Percentiles rank a stretch among this genome's conserved stretches.
phyloP scores from a whole-genome alignment of 345 rosid genomes.

The Gossypium raimondii region DNA sequence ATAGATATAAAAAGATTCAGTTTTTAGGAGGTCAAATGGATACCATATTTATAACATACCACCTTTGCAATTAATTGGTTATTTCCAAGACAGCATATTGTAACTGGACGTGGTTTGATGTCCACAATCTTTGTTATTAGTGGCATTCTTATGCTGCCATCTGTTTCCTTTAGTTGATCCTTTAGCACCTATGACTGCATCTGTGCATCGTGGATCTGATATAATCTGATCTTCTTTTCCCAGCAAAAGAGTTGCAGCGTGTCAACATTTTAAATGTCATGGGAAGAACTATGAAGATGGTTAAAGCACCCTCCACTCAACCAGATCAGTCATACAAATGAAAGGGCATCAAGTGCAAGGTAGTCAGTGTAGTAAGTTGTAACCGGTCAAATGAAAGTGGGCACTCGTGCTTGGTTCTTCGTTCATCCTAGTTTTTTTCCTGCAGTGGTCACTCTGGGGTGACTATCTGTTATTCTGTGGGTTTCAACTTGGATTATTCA shows the following conservation, averaged over 20 bases:
- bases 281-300: conserved; percentile 4
- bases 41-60: not conserved
- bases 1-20: not conserved
- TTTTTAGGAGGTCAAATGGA: not conserved
- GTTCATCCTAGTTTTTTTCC: not conserved
- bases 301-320: not conserved
- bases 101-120: not conserved
- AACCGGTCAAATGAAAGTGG: not conserved
- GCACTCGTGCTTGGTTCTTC: not conserved
- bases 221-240: not conserved
- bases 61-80: not conserved
- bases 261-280: not conserved
- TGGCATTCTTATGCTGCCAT: not conserved
- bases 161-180: not conserved
- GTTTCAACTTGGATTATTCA: not conserved
- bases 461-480: not conserved
- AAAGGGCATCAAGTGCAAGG: not conserved
- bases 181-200: not conserved
- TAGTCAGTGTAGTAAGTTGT: not conserved
- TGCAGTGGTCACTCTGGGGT: not conserved
- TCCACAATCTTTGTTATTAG: not conserved
- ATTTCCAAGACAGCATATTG: not conserved
- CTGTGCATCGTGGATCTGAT: not conserved
- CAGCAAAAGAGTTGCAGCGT: conserved; percentile 6
- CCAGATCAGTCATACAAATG: not conserved